Evolutionary conservation across 768 basidiomycete genomes (phyloP).

Genomic region (Boletus tomentosulus): DNA sequence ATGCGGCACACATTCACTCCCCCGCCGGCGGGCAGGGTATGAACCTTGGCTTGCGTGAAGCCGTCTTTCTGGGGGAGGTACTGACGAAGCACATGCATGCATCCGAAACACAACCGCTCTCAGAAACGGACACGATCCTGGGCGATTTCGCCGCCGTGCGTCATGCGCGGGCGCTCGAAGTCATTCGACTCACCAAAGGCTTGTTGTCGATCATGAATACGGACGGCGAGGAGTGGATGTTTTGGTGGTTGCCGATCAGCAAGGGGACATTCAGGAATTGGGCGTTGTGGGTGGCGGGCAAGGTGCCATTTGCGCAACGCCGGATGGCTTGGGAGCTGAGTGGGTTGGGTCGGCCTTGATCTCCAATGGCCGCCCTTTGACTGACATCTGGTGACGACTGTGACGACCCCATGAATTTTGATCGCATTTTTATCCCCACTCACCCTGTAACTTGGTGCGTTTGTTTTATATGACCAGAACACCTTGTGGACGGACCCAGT

Average conservation of each 20-base stretch:
- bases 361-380: no score
- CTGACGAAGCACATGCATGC: constrained; percentile 35
- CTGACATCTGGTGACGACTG: background rate
- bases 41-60: constrained; percentile 56
- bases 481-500: no score
- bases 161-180: constrained; percentile 37
- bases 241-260: constrained; percentile 29
- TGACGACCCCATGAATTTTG: background rate
- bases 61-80: constrained; percentile 40
- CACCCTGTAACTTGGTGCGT: background rate
- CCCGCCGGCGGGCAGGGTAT: constrained; percentile 57
- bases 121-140: constrained; percentile 33
- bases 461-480: no score
- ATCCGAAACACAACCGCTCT: constrained; percentile 3
- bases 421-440: background rate
- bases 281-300: constrained; percentile 20
- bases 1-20: constrained; percentile 53
- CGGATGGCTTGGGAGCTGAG: constrained; percentile 25
- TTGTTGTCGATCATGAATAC: constrained; percentile 25
- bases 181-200: constrained; percentile 40
- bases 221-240: constrained; percentile 7
- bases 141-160: constrained; percentile 34
- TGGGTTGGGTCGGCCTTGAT: constrained; percentile 25
- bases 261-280: constrained; percentile 25
- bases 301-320: constrained; percentile 15